These are phyloP conservation scores for Nemania serpens DNA, from an alignment of 2,329 filamentous ascomycete species.

Conservation along the genomic window DNA sequence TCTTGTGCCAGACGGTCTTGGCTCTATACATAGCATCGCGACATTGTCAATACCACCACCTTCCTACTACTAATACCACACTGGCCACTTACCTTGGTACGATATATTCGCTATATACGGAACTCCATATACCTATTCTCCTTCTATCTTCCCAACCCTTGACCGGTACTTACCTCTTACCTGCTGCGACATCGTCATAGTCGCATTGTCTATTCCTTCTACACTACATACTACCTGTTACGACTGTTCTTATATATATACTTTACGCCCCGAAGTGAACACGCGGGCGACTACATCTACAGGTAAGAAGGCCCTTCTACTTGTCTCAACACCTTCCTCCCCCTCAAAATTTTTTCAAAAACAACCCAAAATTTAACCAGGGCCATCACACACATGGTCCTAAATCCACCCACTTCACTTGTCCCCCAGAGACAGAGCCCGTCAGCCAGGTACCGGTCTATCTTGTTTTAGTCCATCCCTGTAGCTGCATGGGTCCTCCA, in stretches of 20 bases:
- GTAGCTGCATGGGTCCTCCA: constrained; percentile 21
- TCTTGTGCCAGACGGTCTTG: constrained; percentile 18
- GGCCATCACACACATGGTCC: not conserved
- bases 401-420: constrained; percentile 10
- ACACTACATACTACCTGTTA: not conserved
- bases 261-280: not conserved
- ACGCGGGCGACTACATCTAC: not conserved
- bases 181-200: constrained; percentile 3
- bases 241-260: not conserved
- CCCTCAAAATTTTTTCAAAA: no score
- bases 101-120: no score
- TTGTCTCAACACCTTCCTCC: constrained; percentile 7
- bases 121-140: not conserved
- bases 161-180: not conserved
- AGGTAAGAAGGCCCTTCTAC: constrained; percentile 5
- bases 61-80: no score
- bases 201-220: not conserved
- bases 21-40: constrained; percentile 1
- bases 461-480: constrained; percentile 21
- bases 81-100: no score
- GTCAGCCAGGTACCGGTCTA: constrained; percentile 20
- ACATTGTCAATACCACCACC: constrained; percentile 7
- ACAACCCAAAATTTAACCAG: constrained; percentile 3
- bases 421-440: constrained; percentile 13
- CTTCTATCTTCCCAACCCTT: no score